Evolutionary conservation across 2,329 filamentous ascomycete genomes (phyloP).

Genomic region (Didymosphaeria variabile): DNA sequence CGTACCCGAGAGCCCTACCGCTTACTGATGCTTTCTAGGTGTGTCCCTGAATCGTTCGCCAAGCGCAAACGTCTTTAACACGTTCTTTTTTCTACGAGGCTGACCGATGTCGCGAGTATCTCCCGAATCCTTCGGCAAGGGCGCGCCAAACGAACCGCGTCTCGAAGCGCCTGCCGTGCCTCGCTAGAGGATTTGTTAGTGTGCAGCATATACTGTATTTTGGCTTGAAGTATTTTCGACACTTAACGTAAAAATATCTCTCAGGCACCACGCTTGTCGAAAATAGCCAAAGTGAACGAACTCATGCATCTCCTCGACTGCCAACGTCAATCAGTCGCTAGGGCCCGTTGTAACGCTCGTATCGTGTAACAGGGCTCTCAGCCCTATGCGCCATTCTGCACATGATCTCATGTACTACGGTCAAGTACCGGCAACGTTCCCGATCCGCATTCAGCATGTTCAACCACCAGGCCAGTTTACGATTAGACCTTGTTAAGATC

Average conservation of each 20-base stretch:
- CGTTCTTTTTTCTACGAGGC: slow-evolving; percentile 17
- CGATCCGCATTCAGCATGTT: no score
- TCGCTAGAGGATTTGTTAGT: slow-evolving; percentile 3
- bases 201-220: background rate
- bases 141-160: slow-evolving; percentile 17
- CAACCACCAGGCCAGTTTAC: no score
- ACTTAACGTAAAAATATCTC: background rate
- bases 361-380: background rate
- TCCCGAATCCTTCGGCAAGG: slow-evolving; percentile 24
- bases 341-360: background rate
- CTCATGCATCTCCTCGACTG: background rate
- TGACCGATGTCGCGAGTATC: slow-evolving; percentile 22
- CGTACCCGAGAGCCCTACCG: slow-evolving; percentile 24
- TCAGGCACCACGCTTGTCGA: background rate
- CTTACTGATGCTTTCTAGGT: slow-evolving; percentile 20
- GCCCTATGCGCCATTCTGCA: background rate
- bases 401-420: background rate
- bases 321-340: background rate
- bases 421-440: no score
- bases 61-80: slow-evolving; percentile 19
- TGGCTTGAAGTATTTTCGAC: background rate
- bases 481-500: background rate
- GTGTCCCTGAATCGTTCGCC: slow-evolving; percentile 21
- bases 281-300: slow-evolving; percentile 3
- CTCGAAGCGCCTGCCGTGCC: slow-evolving; percentile 29